These are phyloP conservation scores for Cryomyces minteri DNA, from an alignment of 495 filamentous ascomycete genomes.

Conservation along the genomic window DNA sequence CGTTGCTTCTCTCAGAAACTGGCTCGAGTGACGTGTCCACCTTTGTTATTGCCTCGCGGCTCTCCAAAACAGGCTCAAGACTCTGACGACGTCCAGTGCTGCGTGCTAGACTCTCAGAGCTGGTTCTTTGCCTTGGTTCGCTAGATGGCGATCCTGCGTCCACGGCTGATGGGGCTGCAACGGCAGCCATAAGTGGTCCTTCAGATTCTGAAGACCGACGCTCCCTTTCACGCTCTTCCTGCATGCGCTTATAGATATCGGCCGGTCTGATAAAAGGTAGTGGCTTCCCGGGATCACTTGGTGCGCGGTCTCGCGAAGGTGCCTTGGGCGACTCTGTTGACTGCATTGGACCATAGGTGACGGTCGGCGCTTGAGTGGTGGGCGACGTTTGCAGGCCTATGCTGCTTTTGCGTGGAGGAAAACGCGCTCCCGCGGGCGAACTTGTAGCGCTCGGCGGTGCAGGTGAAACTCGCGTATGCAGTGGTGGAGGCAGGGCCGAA, in stretches of 20 bases:
- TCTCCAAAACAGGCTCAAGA: constrained; percentile 11
- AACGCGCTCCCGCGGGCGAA: background rate
- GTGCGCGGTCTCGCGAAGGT: constrained; percentile 2
- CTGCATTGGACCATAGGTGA: background rate
- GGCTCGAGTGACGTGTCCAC: constrained; percentile 25
- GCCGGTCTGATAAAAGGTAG: constrained; percentile 53
- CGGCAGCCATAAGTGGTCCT: constrained; percentile 17
- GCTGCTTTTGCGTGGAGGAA: constrained; percentile 30
- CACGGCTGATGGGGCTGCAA: constrained; percentile 9
- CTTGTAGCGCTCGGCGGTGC: background rate
- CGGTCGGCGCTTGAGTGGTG: background rate
- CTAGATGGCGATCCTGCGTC: constrained; percentile 5
- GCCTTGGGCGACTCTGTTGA: background rate
- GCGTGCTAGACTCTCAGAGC: constrained; percentile 6
- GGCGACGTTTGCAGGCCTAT: constrained; percentile 21
- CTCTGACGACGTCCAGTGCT: constrained; percentile 8
- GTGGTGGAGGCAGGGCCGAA: constrained; percentile 17
- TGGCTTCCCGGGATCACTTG: constrained; percentile 22
- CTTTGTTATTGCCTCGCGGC: constrained; percentile 12
- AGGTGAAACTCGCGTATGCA: constrained; percentile 11
- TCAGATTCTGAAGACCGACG: constrained; percentile 32
- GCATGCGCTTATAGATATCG: constrained; percentile 60
- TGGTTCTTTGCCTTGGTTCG: constrained; percentile 3
- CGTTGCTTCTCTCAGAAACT: constrained; percentile 38
- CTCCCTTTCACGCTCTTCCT: constrained; percentile 43